These are phyloP conservation scores for Naganishia vaughanmartiniae DNA, from an alignment of 768 basidiomycete genomes.

Conservation along the genomic window DNA sequence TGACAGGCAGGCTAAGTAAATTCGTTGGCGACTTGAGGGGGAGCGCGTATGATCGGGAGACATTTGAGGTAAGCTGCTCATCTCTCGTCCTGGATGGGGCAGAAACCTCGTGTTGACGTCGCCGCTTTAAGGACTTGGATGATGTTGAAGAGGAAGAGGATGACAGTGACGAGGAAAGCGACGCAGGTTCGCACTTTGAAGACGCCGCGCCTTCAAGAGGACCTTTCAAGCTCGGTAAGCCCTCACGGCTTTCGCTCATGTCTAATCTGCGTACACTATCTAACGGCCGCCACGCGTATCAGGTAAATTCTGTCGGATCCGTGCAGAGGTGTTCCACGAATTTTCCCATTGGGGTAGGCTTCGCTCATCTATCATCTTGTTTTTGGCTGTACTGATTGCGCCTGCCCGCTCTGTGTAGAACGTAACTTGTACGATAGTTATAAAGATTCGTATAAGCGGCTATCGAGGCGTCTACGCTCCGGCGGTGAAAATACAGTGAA, in stretches of 20 bases:
- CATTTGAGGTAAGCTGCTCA: conserved; percentile 60
- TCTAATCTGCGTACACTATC: not conserved
- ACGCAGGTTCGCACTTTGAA: conserved; percentile 51
- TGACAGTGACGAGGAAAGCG: conserved; percentile 66
- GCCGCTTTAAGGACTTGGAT: conserved; percentile 22
- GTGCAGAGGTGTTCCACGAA: conserved; percentile 44
- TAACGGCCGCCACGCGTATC: not conserved
- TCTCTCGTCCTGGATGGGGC: not conserved
- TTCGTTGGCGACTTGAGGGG: conserved; percentile 65
- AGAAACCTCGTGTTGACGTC: not conserved
- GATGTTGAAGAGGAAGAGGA: conserved; percentile 55
- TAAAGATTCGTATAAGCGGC: conserved; percentile 40
- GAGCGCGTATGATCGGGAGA: conserved; percentile 65
- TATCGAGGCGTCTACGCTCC: conserved; percentile 54
- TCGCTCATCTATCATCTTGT: conserved; percentile 73
- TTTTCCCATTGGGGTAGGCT: conserved; percentile 53
- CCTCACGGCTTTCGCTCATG: not conserved
- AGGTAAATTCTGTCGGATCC: conserved; percentile 41
- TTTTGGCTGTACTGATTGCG: conserved; percentile 60
- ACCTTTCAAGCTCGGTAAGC: conserved; percentile 28
- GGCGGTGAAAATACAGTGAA: conserved; percentile 57
- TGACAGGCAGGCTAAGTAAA: conserved; percentile 68
- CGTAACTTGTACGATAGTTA: conserved; percentile 38
- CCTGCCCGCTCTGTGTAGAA: conserved; percentile 46
- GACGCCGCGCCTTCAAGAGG: conserved; percentile 3